Conservation (phyloP, 192 early-diverging fungal species). For the Backusella psychrophila region DNA sequence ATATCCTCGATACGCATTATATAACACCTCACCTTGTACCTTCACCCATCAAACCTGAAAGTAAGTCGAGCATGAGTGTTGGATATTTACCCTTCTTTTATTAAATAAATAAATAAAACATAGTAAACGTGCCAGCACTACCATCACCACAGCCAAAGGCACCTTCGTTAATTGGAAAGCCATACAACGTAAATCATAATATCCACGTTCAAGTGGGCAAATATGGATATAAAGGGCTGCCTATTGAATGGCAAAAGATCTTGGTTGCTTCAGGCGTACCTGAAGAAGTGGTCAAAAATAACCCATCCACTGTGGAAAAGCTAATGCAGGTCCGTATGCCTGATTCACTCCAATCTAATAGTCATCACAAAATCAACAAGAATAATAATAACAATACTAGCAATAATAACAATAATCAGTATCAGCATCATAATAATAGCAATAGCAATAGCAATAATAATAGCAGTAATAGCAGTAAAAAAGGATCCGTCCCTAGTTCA, state of each 20-base stretch:
- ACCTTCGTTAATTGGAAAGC: slow-evolving; percentile 41
- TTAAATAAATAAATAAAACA: neutral
- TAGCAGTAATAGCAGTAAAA: slow-evolving; percentile 23
- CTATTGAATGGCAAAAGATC: slow-evolving; percentile 45
- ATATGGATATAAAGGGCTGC: slow-evolving; percentile 41
- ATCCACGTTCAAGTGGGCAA: slow-evolving; percentile 51
- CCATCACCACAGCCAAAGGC: slow-evolving; percentile 21
- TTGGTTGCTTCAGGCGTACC: slow-evolving; percentile 42
- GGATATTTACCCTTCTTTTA: neutral
- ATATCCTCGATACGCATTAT: slow-evolving; percentile 50
- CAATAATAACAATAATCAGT: slow-evolving; percentile 19
- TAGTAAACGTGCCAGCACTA: neutral
- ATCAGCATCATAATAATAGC: slow-evolving; percentile 9
- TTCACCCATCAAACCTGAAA: slow-evolving; percentile 22
- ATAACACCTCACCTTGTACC: slow-evolving; percentile 55
- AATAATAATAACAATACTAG: neutral
- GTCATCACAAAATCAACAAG: neutral
- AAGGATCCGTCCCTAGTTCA: neutral
- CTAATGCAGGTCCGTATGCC: slow-evolving; percentile 48
- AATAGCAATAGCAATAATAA: neutral
- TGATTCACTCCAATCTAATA: slow-evolving; percentile 41
- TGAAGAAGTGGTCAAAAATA: slow-evolving; percentile 44
- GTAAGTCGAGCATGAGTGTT: neutral
- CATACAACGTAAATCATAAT: slow-evolving; percentile 52
- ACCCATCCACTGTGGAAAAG: slow-evolving; percentile 45